phyloP scores from a whole-genome alignment of 495 filamentous ascomycete genomes.

The Penicillium taxi region DNA sequence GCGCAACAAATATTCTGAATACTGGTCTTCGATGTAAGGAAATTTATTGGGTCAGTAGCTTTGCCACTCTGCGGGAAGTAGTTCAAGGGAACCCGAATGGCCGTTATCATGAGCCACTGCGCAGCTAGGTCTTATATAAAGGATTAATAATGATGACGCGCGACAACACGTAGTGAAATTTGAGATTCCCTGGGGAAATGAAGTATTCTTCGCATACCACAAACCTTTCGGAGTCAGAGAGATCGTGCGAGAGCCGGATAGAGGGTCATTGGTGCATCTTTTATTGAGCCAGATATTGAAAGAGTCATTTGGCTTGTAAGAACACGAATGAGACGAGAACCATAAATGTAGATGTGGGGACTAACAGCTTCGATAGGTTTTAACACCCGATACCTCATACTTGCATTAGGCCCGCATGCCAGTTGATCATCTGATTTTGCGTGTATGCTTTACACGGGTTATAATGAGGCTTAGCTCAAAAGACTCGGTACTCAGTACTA shows the following conservation, averaged over 20 bases:
- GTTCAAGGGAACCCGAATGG: too few relatives aligned
- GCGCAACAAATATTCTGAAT: not conserved
- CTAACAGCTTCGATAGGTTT: conserved; percentile 8
- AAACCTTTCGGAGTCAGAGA: too few relatives aligned
- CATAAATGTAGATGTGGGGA: conserved; percentile 9
- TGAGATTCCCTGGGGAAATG: too few relatives aligned
- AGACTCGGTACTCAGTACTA: not conserved
- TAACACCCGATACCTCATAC: conserved; percentile 8
- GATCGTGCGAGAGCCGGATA: not conserved
- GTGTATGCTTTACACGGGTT: not conserved
- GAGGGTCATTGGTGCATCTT: conserved; percentile 2
- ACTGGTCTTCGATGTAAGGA: too few relatives aligned
- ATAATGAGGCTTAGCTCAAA: not conserved
- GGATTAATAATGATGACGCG: too few relatives aligned
- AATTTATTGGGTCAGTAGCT: too few relatives aligned
- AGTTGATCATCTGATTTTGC: conserved; percentile 29
- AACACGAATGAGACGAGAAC: conserved; percentile 5
- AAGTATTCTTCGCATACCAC: too few relatives aligned
- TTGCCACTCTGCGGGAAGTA: too few relatives aligned
- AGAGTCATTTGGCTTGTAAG: not conserved
- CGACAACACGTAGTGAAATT: too few relatives aligned
- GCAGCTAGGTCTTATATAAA: too few relatives aligned
- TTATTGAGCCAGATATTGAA: not conserved
- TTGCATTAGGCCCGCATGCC: conserved; percentile 32
- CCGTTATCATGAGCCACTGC: too few relatives aligned